Evolutionary conservation across 768 basidiomycete genomes (phyloP), one percentile per base, ranked within the genome.

Genomic region (Podaxis carcinomalis): DNA sequence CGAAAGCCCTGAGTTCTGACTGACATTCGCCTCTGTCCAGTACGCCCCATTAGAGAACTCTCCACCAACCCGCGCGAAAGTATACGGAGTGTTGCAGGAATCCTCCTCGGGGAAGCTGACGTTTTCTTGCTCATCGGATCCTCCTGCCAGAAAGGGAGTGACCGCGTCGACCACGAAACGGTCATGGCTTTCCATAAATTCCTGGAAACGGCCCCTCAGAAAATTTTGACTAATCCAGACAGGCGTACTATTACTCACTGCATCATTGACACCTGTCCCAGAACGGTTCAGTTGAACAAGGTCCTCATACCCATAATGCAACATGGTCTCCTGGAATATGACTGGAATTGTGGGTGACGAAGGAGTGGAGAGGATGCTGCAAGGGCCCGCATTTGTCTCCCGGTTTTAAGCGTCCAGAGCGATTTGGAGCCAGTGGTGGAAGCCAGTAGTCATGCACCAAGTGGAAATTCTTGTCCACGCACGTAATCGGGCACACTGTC

Each of bases 401-500:
- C 13, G 47, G 14, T 21, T 59, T 51, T 59, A 59, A 51, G 27
- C 23, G 37, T 25, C 21, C 23, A 27, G 19, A 35, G 50, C 32
- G 36, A n/a, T 57, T 9, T 39, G 19, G 23, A 23, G 35, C 46
- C 36, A 39, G 49, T 39, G 27, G 53, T 4, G 23, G 59, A 55
- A 61, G 52, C 28, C 35, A 27, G 57, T 40, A 19, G 49, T 51
- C 11, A 51, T 40, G 49, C 35, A 7, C 37, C n/a, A 54, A 46
- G 44, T 23, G 27, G 23, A 37, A 23, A 35, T 23, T 19, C 46
- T 37, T 53, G 59, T 60, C 19, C 14, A 19, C 21, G 55, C 53
- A 61, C 59, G 59, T 61, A 61, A 55, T 55, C 13, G 52, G 51
- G 42, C 25, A 32, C 13, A 61, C 9, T 32, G 51, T 28, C 59